phyloP scores from a whole-genome alignment of 768 basidiomycete species.

The Phlebiopsis flavidoalba region DNA sequence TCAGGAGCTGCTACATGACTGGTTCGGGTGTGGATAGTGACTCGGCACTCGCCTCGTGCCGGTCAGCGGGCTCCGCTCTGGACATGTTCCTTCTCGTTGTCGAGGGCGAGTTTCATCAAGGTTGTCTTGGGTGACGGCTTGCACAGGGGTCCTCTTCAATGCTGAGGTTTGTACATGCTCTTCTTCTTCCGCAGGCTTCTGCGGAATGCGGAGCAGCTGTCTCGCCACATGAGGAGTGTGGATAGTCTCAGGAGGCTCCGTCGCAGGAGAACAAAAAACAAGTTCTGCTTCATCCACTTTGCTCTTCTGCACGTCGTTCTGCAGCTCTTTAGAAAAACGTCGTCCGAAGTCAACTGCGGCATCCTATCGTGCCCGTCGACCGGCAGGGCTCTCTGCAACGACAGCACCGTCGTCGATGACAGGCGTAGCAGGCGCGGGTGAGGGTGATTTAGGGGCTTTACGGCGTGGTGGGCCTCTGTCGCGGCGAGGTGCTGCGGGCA shows the following conservation, averaged over 20 bases:
- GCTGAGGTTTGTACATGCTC: not conserved
- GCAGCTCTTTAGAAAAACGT: slow-evolving; percentile 4
- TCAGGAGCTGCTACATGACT: not conserved
- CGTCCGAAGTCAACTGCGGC: not conserved
- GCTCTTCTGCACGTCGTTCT: slow-evolving; percentile 6
- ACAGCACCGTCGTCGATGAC: not conserved
- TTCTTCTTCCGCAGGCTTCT: not conserved
- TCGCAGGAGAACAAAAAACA: not conserved
- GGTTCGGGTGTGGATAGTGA: not conserved
- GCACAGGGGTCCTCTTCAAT: not conserved
- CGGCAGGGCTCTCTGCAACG: slow-evolving; percentile 24
- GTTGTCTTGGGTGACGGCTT: not conserved
- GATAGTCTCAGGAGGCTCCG: not conserved
- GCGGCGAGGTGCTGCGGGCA: slow-evolving; percentile 68
- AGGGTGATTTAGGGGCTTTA: slow-evolving; percentile 51
- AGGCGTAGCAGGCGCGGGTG: slow-evolving; percentile 15
- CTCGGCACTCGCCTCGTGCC: not conserved
- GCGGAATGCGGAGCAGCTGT: not conserved
- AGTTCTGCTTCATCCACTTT: slow-evolving; percentile 11
- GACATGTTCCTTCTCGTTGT: not conserved
- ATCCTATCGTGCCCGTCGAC: no score
- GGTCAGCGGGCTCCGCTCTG: not conserved
- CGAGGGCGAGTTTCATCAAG: not conserved
- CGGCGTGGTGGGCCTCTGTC: slow-evolving; percentile 72
- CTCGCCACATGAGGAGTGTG: not conserved